Evolutionary conservation across 1,284 basidiomycete genomes (phyloP), one percentile per base, ranked within the genome.

Genomic region (Tilletia walkeri): DNA sequence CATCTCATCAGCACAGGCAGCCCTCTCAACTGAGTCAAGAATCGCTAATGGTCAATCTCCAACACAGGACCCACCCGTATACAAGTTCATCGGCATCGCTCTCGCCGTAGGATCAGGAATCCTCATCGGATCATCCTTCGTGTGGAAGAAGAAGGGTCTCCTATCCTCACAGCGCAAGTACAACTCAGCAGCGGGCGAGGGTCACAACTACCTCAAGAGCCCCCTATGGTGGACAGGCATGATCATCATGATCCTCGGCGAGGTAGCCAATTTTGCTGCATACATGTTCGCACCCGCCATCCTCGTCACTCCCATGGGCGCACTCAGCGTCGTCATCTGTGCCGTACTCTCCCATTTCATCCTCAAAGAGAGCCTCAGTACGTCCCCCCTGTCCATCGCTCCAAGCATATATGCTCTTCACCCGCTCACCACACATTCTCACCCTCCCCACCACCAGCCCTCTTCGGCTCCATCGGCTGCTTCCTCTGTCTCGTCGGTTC

Each of bases 261-360:
- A 68, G 47, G 41, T 68, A 7, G 10, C 7, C 18, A 59, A 61
- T 24, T 53, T 68, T 12, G 41, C 24, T 20, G 93, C 91, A 54
- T 95, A 95, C 81, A 91, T 92, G 9, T 94, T 95, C 80, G 90
- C 93, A 34, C 91, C 94, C 82, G 92, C 93, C 20, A 89, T 94
- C 75, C 88, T 94, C 67, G 92, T 93, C 88, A 95, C 94, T n/a
- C 95, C 95, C 1, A 89, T 99, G 78, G 95, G 95, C 61, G 94
- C 95, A 3, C 88, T 99, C 69, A 95, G 94, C 18, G 96, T 99
- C 76, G 95, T 99, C 78, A 88, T 98, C 75, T 95, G 92, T 78
- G 95, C 95, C 48, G 91, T 96, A 38, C 87, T 98, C 24, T 95
- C 94, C 10, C 94, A 93, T 59, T 88, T 96, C 79, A 92, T 98